phyloP scores from a whole-genome alignment of 2,329 filamentous ascomycete species.

The Davidsoniella neocaledoniae region DNA sequence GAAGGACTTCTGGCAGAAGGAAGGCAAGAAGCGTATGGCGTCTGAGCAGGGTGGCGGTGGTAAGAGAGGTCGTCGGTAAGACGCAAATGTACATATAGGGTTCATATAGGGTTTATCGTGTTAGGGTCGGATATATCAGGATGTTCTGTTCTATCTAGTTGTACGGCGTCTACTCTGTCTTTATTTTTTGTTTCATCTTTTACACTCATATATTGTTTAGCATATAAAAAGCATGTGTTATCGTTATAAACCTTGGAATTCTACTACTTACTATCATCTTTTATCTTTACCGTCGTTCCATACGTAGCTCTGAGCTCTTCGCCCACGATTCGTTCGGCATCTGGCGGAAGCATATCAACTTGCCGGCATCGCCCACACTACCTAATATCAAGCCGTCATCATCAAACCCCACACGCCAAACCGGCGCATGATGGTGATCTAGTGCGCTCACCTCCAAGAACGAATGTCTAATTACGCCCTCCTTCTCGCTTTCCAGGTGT shows the following conservation, averaged over 20 bases:
- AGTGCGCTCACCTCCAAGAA: constrained; percentile 48
- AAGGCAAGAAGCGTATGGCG: constrained; percentile 53
- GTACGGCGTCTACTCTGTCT: background rate
- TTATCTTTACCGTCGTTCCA: constrained; percentile 26
- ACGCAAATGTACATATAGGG: constrained; percentile 1
- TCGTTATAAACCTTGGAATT: background rate
- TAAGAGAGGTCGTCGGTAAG: constrained; percentile 17
- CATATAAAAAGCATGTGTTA: background rate
- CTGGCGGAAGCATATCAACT: constrained; percentile 44
- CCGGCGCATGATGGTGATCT: constrained; percentile 49
- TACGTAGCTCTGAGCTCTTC: constrained; percentile 41
- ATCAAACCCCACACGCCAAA: constrained; percentile 61
- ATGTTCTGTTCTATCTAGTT: background rate
- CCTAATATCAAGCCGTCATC: constrained; percentile 55
- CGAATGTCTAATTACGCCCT: constrained; percentile 49
- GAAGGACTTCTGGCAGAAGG: constrained; percentile 81
- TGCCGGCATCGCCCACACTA: constrained; percentile 61
- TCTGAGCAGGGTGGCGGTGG: constrained; percentile 24
- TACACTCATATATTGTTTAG: background rate
- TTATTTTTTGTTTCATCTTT: background rate
- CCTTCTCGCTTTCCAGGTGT: constrained; percentile 27
- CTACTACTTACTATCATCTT: background rate
- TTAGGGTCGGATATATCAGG: background rate
- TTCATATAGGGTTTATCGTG: background rate
- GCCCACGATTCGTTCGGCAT: constrained; percentile 40